Conservation (phyloP, 495 filamentous ascomycete species). For the Penicillium maclennaniae region DNA sequence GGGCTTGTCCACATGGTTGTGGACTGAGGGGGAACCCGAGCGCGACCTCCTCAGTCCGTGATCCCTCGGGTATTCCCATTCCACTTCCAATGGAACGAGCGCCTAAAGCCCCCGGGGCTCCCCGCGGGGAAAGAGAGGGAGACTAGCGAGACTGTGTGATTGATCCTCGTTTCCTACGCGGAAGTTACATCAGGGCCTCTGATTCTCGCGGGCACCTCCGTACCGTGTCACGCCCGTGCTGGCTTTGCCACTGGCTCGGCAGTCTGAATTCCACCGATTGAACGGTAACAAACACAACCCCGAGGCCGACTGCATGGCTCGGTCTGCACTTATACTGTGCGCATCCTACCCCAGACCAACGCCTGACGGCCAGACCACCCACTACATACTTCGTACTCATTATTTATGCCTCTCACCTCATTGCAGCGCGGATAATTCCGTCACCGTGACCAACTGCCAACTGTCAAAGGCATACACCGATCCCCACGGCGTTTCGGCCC, state of each 20-base stretch:
- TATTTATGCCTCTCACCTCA: no score
- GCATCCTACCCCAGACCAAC: background rate
- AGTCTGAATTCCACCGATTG: background rate
- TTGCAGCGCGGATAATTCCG: no score
- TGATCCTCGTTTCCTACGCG: conserved; percentile 19
- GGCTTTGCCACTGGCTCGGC: conserved; percentile 4
- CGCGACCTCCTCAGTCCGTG: conserved; percentile 1
- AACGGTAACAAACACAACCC: background rate
- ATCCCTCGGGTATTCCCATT: conserved; percentile 20
- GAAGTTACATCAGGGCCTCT: conserved; percentile 17
- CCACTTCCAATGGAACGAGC: conserved; percentile 1
- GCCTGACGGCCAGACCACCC: background rate
- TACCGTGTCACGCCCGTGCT: conserved; percentile 7
- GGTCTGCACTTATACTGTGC: background rate
- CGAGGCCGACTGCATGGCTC: background rate
- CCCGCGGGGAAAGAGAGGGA: conserved; percentile 18
- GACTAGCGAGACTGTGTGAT: conserved; percentile 5
- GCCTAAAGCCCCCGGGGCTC: conserved; percentile 13
- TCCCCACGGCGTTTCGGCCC: conserved; percentile 19
- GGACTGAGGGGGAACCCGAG: background rate
- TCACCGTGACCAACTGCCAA: background rate
- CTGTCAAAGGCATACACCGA: conserved; percentile 23
- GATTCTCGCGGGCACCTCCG: conserved; percentile 10
- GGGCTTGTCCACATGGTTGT: background rate
- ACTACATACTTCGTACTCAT: no score